phyloP scores from a whole-genome alignment of 2,329 filamentous ascomycete genomes.

The Gremmenia infestans region DNA sequence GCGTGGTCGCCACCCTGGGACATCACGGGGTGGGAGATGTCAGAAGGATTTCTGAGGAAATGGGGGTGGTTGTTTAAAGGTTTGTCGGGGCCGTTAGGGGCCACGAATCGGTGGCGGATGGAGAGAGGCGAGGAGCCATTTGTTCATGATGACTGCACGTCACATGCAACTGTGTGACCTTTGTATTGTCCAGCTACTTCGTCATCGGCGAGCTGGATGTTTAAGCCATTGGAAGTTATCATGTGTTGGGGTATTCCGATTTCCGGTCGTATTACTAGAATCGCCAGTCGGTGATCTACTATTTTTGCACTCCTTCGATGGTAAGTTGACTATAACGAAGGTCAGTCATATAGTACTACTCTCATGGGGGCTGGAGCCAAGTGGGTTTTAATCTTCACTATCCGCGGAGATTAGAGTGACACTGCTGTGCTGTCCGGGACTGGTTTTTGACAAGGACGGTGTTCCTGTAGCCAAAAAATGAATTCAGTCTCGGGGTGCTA shows the following conservation, averaged over 20 bases:
- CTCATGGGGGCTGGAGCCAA: too few species aligned
- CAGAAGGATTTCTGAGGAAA: constrained; percentile 37
- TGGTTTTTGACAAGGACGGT: too few species aligned
- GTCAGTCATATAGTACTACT: too few species aligned
- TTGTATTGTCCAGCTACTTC: constrained; percentile 10
- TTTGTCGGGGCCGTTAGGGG: constrained; percentile 27
- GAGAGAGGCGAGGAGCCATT: constrained; percentile 32
- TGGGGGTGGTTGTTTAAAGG: constrained; percentile 33
- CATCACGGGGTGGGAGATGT: constrained; percentile 37
- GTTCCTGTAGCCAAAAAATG: neutral
- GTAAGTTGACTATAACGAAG: too few species aligned
- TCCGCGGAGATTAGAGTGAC: too few species aligned
- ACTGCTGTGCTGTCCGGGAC: too few species aligned
- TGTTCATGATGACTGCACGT: constrained; percentile 20
- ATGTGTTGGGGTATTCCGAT: neutral
- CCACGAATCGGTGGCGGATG: constrained; percentile 35
- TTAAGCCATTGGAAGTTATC: constrained; percentile 9
- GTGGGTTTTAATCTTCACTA: too few species aligned
- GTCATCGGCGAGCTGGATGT: constrained; percentile 7
- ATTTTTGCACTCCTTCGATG: too few species aligned
- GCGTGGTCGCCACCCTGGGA: constrained; percentile 41
- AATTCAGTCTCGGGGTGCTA: neutral
- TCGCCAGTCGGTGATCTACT: too few species aligned
- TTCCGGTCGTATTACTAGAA: too few species aligned
- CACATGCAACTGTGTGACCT: constrained; percentile 16